Evolutionary conservation across 306 rosid species (phyloP), one percentile per base, ranked within the genome.

Genomic region (Lotus japonicus): DNA sequence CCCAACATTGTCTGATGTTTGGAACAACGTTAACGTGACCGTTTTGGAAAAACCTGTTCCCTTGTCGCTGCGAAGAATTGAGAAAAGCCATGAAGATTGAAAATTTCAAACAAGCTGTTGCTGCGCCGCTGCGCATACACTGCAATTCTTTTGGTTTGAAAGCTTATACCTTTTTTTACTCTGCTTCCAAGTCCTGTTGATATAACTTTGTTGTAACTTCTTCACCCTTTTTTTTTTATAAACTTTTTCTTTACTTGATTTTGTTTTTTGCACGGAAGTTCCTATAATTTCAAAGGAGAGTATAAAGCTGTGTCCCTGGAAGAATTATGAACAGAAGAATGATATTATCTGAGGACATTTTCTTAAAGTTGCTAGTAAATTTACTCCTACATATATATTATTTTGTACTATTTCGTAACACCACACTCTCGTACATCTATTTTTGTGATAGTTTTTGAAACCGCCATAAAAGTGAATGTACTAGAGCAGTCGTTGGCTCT

Each of bases 1-100:
- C 42, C 95, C 87, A 11, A 84, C 96, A 5, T 46, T 70, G 59
- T 10, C 91, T 3, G 97, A 94, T 49, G 88, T 84, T 79, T 90
- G 97, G 99, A 88, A 88, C 81, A 81, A 87, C 17, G 28, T 94
- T 77, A 86, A 90, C 7, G 99, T 94, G 9, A 56, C 97, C 2
- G 84, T 90, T 56, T 68, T 90, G 86, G 83, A 94, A 71, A 78
- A 78, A 15, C 87, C 89, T 0, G 87, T 94, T 43, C 82, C 95
- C 5, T 81, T 94, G 79, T 23, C 12, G 59, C 18, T 86, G 6
- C 67, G 54, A 48, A 86, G 97, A 84, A 77, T 80, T 74, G 59
- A 79, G 78, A 84, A 53, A 51, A 82, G 74, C 49, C 79, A 38
- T 2, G 75, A 84, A 71, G 78, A 53, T 59, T 88, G 79, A 79